Base-by-base conservation (phyloP, 1,284 basidiomycete species). In the Ustilago loliicola region DNA sequence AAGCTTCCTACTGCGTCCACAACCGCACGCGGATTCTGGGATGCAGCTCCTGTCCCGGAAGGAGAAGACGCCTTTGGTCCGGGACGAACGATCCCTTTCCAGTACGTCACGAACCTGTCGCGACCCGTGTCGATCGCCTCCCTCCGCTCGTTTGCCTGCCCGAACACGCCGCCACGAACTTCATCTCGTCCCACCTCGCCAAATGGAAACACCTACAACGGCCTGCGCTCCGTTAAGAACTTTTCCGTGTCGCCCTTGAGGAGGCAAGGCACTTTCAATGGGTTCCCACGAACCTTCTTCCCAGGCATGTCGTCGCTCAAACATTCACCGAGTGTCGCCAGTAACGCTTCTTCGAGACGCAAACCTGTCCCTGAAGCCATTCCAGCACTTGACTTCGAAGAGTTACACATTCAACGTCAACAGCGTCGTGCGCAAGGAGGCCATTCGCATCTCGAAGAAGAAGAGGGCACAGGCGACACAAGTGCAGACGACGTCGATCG, bases 121-220 rank as follows among this genome's bases (percentile, higher is more conserved):
- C 60, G 73, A 10, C 73, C 73, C 3, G 73, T 76, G 0, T 76
- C 73, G 27, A 71, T 76, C 42, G 73, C 68, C 1, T 72, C 68
- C 3, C 53, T 76, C 1, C 67, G 68, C 17, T 77, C 74, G 6
- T 53, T 77, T 13, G 69, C 74, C 0, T 55, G 61, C 21, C 74
- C 74, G 1, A 58, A 42, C 36, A 77, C 74, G 2, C 74, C 74
- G 6, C 74, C 66, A 21, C 45, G 74, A n/a, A 72, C 62, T 0
- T 72, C 69, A 4, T 77, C 74, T 2, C 65, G 69, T 10, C 58
- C 68, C 1, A 58, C 60, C 0, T 61, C 57, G 38, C 65, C 61
- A 9, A 60, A 70, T 17, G 67, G 72, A n/a, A 45, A 45, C 42
- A 66, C 63, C 2, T 63, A 70, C 25, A 51, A 53, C 17, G 64